phyloP scores from a whole-genome alignment of 352 stramenopile genomes.

The Phytophthora capsici region DNA sequence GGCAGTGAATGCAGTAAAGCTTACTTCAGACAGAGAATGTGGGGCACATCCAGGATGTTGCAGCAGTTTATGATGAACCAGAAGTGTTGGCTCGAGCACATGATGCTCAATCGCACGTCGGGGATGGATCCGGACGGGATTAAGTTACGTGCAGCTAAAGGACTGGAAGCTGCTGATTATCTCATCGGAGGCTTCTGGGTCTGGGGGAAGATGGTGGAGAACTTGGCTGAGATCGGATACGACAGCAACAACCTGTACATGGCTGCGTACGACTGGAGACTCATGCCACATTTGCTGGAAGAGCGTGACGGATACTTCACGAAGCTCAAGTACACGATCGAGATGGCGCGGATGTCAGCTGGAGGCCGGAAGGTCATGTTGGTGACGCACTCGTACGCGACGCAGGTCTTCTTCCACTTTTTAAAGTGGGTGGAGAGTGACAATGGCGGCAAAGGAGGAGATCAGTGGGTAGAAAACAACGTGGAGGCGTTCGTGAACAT shows the following conservation, averaged over 20 bases:
- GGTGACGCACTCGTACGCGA: conserved; percentile 93
- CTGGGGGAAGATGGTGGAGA: conserved; percentile 93
- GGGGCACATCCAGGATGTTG: conserved; percentile 90
- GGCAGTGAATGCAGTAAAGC: conserved; percentile 85
- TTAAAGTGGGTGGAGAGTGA: conserved; percentile 94
- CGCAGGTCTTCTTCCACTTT: conserved; percentile 94
- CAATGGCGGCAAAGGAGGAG: conserved; percentile 83
- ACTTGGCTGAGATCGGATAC: conserved; percentile 93
- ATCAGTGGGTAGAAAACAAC: conserved; percentile 94
- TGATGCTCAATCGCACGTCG: conserved; percentile 91
- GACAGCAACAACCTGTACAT: conserved; percentile 92
- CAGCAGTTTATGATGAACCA: conserved; percentile 90
- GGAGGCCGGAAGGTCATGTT: conserved; percentile 90
- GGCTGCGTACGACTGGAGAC: conserved; percentile 88
- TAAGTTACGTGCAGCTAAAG: conserved; percentile 80
- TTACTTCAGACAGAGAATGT: conserved; percentile 94
- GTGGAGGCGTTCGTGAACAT: conserved; percentile 94
- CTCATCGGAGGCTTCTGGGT: conserved; percentile 96
- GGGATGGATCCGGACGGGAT: conserved; percentile 90
- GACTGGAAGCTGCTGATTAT: conserved; percentile 94
- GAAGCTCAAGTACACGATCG: conserved; percentile 93
- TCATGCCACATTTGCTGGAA: conserved; percentile 78
- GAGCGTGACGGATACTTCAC: conserved; percentile 91
- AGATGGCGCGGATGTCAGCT: conserved; percentile 82
- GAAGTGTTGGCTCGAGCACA: conserved; percentile 93